These are phyloP conservation scores for Podospora pseudoanserina DNA, from an alignment of 495 filamentous ascomycete genomes.

Conservation along the genomic window DNA sequence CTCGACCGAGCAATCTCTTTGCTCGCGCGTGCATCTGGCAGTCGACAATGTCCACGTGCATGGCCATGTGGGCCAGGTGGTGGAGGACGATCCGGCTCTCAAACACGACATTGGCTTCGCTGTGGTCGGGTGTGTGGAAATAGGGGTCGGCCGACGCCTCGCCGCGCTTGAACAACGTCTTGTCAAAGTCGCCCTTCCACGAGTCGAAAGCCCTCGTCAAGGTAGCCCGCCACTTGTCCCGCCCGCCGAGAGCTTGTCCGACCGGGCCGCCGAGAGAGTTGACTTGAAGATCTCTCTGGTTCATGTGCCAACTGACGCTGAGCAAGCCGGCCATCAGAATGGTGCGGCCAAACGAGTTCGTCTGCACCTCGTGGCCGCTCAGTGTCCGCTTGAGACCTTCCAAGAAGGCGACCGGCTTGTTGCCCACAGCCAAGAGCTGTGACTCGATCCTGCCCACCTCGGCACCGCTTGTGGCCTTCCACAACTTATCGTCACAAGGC, in stretches of 20 bases:
- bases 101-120: conserved; percentile 73
- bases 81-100: conserved; percentile 87
- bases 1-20: conserved; percentile 75
- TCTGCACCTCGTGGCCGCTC: conserved; percentile 80
- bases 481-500: conserved; percentile 89
- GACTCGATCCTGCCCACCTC: conserved; percentile 88
- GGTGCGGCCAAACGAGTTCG: conserved; percentile 91
- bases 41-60: conserved; percentile 97
- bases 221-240: conserved; percentile 88
- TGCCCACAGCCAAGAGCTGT: conserved; percentile 73
- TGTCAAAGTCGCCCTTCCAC: conserved; percentile 93
- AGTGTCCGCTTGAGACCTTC: conserved; percentile 89
- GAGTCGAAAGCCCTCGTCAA: conserved; percentile 88
- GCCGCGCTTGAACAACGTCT: conserved; percentile 54
- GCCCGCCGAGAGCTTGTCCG: conserved; percentile 74
- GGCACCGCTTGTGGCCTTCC: conserved; percentile 84
- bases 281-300: conserved; percentile 92
- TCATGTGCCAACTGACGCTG: conserved; percentile 96
- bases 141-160: conserved; percentile 47
- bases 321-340: conserved; percentile 93
- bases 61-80: conserved; percentile 94
- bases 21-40: conserved; percentile 94
- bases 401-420: conserved; percentile 83
- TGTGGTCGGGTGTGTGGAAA: conserved; percentile 39
- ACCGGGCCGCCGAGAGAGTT: conserved; percentile 75